Evolutionary conservation across 2,329 filamentous ascomycete species (phyloP), one percentile per base, ranked within the genome.

Genomic region (Aspergillus hortae): DNA sequence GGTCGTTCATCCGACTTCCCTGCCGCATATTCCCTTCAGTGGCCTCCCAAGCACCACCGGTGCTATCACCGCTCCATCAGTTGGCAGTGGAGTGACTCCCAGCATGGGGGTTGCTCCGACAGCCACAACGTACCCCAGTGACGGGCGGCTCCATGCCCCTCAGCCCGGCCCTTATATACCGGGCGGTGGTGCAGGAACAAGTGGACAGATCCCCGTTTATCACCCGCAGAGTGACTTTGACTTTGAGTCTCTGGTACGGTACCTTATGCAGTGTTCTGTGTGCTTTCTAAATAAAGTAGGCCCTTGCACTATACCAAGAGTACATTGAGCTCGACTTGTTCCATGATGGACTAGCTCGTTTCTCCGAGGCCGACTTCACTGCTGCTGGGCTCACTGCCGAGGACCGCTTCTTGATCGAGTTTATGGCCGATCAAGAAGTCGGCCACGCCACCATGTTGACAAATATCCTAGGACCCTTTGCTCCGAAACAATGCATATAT

Each of bases 251-350:
- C 78, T 94, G 56, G 72, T 74, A 63, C 41, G 67, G 33, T 4
- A 43, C 45, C 40, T 42, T 19, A 12, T 10, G 14, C n/a, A 15
- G 19, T 49, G 3, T 41, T 51, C 11, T 35, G 47, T 19, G n/a
- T 19, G 45, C 25, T 53, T 49, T 47, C 43, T 52, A 42, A 58
- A 17, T 11, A 3, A 3, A 15, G 7, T 41, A 74, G 72, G 80
- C 84, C 0, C 76, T 94, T 11, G 88, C 81, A 11, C 75, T 92
- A 0, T 92, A 92, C 66, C 87, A 91, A 62, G 89, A 94, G 70
- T 94, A 84, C 81, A 90, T 92, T 49, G 89, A 94, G 72, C 78
- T 94, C 1, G 90, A 94, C 65, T 78, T 90, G 12, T 94, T 94
- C 79, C 85, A 89, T 68, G 84, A 87, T 65, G 89, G 87, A 12